Evolutionary conservation across 2,329 filamentous ascomycete species (phyloP), one percentile per base, ranked within the genome.

Genomic region (Colletotrichum cordylinicola): DNA sequence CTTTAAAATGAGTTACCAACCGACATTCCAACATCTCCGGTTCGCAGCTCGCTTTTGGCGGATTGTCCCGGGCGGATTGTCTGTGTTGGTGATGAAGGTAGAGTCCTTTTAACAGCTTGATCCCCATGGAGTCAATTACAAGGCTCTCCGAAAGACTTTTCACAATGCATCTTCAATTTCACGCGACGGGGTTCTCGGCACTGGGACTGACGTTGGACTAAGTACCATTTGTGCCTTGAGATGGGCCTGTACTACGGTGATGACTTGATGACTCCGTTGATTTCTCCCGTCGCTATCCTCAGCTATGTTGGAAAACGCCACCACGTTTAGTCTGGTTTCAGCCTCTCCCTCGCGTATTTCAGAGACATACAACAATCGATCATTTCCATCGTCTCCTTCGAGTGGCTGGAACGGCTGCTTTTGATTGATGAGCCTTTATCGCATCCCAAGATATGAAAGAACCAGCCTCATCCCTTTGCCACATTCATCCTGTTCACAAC

Each of bases 171-270:
- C 39, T 43, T 12, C 39, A 12, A n/a, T 18, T 43, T 9, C 39
- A 43, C 10, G 18, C 39, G 39, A n/a, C 18, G 39, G 18, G 0
- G 39, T 5, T 21, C 0, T 13, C 18, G 2, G 43, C n/a, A 21
- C 43, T 0, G 10, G 10, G 2, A n/a, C 0, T 13, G n/a, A 0
- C n/a, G 13, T 13, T 1, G n/a, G 13, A 21, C 18, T 13, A 4
- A 52, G n/a, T 1, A 21, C n/a, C 12, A 13, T 2, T 52, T 13
- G 43, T 13, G 6, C 43, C n/a, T 0, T 21, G 43, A 21, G 0
- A 0, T 21, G n/a, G 2, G 0, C n/a, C 10, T n/a, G n/a, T 13
- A 4, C 13, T 0, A 21, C 10, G 18, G 5, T 12, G 2, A 6
- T 12, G 39, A 43, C 18, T 48, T 21, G 18, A 48, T 21, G n/a